These are phyloP conservation scores for Mucor plumbeus DNA, from an alignment of 371 early-diverging fungal genomes.

Conservation along the genomic window DNA sequence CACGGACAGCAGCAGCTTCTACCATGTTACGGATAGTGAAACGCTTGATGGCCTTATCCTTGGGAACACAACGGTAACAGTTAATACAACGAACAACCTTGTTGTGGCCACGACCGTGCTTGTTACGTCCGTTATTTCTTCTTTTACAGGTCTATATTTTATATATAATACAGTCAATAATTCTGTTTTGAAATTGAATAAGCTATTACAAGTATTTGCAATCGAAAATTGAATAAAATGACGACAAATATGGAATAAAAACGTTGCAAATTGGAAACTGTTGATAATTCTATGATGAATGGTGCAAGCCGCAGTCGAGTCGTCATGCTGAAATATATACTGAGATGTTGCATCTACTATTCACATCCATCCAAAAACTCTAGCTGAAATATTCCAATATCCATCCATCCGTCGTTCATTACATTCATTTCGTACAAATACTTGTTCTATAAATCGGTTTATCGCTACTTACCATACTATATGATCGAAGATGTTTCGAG, in stretches of 20 bases:
- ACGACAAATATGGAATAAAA: background rate
- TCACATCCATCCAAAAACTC: background rate
- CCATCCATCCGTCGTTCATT: constrained; percentile 20
- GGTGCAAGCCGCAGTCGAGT: too few species aligned
- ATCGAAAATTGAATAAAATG: background rate
- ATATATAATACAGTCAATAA: too few species aligned
- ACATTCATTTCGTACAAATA: background rate
- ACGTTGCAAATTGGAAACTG: too few species aligned
- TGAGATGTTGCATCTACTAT: background rate
- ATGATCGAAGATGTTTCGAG: constrained; percentile 19
- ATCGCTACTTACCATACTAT: constrained; percentile 23
- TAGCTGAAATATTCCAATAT: background rate
- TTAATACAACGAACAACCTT: constrained; percentile 97
- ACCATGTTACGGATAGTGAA: constrained; percentile 98
- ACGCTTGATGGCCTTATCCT: constrained; percentile 99
- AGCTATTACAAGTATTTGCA: background rate
- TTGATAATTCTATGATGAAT: too few species aligned
- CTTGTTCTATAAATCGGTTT: background rate
- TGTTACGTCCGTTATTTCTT: constrained; percentile 98
- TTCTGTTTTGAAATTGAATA: background rate
- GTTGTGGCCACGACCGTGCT: constrained; percentile 98
- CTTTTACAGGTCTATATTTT: constrained; percentile 88
- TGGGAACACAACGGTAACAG: constrained; percentile 98
- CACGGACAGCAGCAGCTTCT: constrained; percentile 97
- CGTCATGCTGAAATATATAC: background rate